Evolutionary conservation across 352 stramenopile species (phyloP).

Genomic region (Elongisporangium senticosum): DNA sequence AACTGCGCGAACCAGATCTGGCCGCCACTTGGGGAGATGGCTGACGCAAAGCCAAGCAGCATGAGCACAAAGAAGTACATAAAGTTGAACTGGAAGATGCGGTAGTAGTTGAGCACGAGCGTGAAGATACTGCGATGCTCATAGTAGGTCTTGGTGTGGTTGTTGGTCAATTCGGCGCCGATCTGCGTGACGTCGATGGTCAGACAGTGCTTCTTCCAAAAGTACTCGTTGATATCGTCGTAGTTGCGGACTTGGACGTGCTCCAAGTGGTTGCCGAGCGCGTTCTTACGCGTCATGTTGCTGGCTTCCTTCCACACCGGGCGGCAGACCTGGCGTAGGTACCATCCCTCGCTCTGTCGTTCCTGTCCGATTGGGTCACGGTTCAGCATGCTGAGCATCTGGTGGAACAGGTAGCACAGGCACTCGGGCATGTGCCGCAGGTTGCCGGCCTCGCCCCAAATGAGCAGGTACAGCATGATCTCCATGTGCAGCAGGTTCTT

Average conservation of each 20-base stretch:
- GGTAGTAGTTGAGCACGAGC: constrained; percentile 70
- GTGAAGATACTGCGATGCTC: constrained; percentile 74
- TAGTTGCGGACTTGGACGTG: constrained; percentile 72
- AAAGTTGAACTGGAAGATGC: constrained; percentile 81
- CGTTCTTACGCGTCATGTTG: constrained; percentile 66
- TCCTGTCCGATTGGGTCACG: constrained; percentile 49
- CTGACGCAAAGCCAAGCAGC: constrained; percentile 48
- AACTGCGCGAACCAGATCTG: constrained; percentile 60
- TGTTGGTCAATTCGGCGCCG: constrained; percentile 42
- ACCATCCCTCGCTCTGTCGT: constrained; percentile 42
- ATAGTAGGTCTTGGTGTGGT: constrained; percentile 76
- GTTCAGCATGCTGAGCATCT: constrained; percentile 50
- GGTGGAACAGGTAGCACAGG: constrained; percentile 95
- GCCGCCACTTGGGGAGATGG: constrained; percentile 54
- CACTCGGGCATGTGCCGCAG: constrained; percentile 95
- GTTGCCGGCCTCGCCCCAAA: constrained; percentile 96
- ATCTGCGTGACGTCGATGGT: constrained; percentile 46
- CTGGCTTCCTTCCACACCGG: constrained; percentile 57
- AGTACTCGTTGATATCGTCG: constrained; percentile 81
- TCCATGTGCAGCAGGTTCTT: constrained; percentile 81
- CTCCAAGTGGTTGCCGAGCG: constrained; percentile 54
- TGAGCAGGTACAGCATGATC: constrained; percentile 92
- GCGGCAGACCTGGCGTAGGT: constrained; percentile 43
- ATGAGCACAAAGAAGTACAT: constrained; percentile 66
- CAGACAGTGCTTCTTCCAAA: constrained; percentile 68